Evolutionary conservation across 139 green algal genomes (phyloP).

Genomic region (Chlorella sp.): DNA sequence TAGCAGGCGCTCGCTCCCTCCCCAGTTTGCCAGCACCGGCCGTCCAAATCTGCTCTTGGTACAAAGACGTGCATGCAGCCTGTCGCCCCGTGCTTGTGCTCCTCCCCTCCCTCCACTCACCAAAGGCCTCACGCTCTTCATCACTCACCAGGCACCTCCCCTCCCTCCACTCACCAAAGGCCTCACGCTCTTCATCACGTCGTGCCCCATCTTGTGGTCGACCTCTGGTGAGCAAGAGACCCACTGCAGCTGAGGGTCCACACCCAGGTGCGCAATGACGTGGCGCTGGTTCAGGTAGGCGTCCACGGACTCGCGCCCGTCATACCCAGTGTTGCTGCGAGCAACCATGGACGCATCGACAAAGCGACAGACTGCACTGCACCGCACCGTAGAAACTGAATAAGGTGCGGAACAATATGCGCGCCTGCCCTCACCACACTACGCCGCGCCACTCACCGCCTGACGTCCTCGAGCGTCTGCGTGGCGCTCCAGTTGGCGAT

Average conservation of each 20-base stretch:
- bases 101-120: too few species aligned
- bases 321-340: constrained; percentile 35
- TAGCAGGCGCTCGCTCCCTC: too few species aligned
- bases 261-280: constrained; percentile 14
- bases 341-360: background rate
- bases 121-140: constrained; percentile 36
- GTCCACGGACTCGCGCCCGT: constrained; percentile 10
- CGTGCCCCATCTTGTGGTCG: constrained; percentile 32
- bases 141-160: too few species aligned
- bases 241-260: background rate
- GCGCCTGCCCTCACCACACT: too few species aligned
- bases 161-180: constrained; percentile 21
- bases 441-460: too few species aligned
- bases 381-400: too few species aligned
- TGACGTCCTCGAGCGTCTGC: constrained; percentile 32
- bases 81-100: too few species aligned
- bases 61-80: too few species aligned
- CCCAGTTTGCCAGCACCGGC: too few species aligned
- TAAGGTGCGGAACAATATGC: too few species aligned
- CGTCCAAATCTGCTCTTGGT: too few species aligned
- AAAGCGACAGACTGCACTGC: background rate
- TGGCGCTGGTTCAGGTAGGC: constrained; percentile 30
- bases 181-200: constrained; percentile 47
- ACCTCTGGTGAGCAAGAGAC: constrained; percentile 23
- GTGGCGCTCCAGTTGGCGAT: constrained; percentile 23